Evolutionary conservation across 768 basidiomycete species (phyloP), one percentile per base, ranked within the genome.

Genomic region (Phaeotremella skinneri): DNA sequence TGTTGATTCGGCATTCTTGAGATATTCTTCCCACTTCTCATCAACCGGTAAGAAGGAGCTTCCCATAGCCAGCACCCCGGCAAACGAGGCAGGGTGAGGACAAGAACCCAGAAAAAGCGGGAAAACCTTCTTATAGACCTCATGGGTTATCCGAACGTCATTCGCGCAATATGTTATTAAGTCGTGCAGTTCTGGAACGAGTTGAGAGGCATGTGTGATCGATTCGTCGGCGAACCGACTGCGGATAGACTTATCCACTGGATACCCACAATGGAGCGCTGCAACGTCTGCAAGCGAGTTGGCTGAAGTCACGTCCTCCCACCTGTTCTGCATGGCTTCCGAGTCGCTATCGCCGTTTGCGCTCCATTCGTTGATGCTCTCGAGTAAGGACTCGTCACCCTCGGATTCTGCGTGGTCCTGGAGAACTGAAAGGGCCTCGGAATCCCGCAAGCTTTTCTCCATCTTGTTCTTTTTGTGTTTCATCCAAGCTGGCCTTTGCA

Each of bases 201-300:
- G 87, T 39, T 82, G 80, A n/a, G 83, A 86, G 1, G 85, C 82
- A 27, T 80, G 79, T 17, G 81, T 84, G 83, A 91, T 84, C 67
- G 91, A 85, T 68, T 90, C 88, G 62, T 83, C 83, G 2, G 62
- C 69, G 55, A 77, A 77, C 27, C 67, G 63, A 51, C 69, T 53
- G 21, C 93, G 84, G 4, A 85, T 81, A 26, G 82, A 81, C 77
- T 98, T 96, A 77, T 89, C 84, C 64, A 94, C 78, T 20, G 82
- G 79, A 60, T 90, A 88, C 7, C 83, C 83, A 69, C 91, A 96
- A 74, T 99, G 91, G 2, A 98, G 81, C 49, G 85, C 85, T 0
- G 91, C 92, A 26, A 98, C 93, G 63, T 97, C 93, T 17, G 85
- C 86, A 27, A 99, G 84, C 6, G 91, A 91, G 75, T 94, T 98